phyloP scores from a whole-genome alignment of 2,329 filamentous ascomycete species.

The Trichoderma atrobrunneum region DNA sequence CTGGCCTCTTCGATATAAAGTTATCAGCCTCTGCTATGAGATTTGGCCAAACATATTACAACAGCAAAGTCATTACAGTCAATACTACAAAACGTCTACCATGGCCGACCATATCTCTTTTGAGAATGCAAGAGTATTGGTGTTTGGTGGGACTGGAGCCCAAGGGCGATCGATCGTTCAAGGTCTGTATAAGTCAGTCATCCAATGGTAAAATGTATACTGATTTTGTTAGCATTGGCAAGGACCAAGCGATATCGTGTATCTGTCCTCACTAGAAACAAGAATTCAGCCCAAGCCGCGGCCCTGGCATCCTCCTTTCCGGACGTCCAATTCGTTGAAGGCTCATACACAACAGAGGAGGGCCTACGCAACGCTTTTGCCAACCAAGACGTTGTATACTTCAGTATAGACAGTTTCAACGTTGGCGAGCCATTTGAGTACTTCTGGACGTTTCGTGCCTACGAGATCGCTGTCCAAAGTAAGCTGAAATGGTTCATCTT shows the following conservation, averaged over 20 bases:
- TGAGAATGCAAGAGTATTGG: background rate
- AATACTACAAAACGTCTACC: background rate
- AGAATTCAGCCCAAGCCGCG: background rate
- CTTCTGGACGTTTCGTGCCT: background rate
- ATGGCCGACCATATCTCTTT: background rate
- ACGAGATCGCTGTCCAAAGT: background rate
- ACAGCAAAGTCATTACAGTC: rapidly evolving
- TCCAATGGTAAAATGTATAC: background rate
- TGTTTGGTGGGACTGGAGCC: background rate
- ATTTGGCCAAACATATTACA: background rate
- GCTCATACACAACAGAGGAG: background rate
- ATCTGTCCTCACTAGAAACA: background rate
- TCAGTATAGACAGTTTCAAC: background rate
- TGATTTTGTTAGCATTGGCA: background rate
- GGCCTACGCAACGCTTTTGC: background rate
- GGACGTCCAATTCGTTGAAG: background rate
- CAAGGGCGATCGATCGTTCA: background rate
- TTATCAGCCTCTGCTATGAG: background rate
- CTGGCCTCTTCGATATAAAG: background rate
- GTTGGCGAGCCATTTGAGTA: background rate
- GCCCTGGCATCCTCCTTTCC: background rate
- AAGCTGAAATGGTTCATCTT: background rate
- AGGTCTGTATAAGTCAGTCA: background rate
- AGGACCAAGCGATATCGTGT: background rate
- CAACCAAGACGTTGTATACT: background rate